These are phyloP conservation scores for Ophiostoma ips DNA, from an alignment of 2,329 filamentous ascomycete genomes.

Conservation along the genomic window DNA sequence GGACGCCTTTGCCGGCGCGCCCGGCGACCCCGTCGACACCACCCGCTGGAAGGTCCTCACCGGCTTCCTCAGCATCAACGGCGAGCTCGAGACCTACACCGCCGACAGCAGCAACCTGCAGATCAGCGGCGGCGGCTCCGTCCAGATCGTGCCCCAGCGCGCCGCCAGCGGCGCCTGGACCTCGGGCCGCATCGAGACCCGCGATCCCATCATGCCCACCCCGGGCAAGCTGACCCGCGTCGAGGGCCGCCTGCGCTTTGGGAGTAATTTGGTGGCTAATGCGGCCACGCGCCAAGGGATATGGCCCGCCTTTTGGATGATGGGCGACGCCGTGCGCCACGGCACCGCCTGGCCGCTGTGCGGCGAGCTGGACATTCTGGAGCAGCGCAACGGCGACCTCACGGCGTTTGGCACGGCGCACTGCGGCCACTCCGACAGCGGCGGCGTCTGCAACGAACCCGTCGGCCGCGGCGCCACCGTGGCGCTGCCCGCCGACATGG, in stretches of 20 bases:
- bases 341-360: slow-evolving; percentile 37
- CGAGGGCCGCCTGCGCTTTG: slow-evolving; percentile 34
- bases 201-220: slow-evolving; percentile 30
- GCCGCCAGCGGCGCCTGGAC: slow-evolving; percentile 33
- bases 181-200: slow-evolving; percentile 39
- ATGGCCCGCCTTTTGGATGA: slow-evolving; percentile 46
- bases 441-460: slow-evolving; percentile 39
- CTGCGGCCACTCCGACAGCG: slow-evolving; percentile 28
- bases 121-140: slow-evolving; percentile 32
- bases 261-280: slow-evolving; percentile 31
- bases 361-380: slow-evolving; percentile 45
- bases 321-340: slow-evolving; percentile 34
- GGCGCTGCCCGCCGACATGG: slow-evolving; percentile 23
- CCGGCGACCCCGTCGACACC: slow-evolving; percentile 21
- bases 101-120: slow-evolving; percentile 33
- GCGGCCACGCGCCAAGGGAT: slow-evolving; percentile 28
- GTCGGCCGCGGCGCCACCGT: slow-evolving; percentile 25
- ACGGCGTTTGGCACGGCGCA: slow-evolving; percentile 37
- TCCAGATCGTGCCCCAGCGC: slow-evolving; percentile 37
- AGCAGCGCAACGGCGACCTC: slow-evolving; percentile 36
- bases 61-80: slow-evolving; percentile 47
- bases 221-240: slow-evolving; percentile 31
- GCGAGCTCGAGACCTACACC: slow-evolving; percentile 37
- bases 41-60: slow-evolving; percentile 32
- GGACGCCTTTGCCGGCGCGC: slow-evolving; percentile 27